A percentile compares a stretch with the other conserved stretches of the same genome.
phyloP scores from a whole-genome alignment of 2,329 filamentous ascomycete genomes.

The Calonectria pauciramosa region DNA sequence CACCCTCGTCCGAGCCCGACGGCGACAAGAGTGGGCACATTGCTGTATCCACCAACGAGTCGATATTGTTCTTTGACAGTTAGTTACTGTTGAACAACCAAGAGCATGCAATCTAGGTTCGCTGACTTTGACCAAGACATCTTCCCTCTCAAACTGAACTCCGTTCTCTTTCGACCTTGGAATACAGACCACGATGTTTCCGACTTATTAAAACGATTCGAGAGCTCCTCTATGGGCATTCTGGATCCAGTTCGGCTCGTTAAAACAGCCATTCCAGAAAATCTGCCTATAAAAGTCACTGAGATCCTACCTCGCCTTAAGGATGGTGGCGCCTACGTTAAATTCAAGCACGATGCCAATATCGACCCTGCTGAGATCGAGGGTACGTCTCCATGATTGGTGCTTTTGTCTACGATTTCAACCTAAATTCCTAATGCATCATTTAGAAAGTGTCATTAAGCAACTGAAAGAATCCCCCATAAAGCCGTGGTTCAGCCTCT shows the following conservation, averaged over 20 bases:
- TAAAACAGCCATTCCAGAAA: conserved; percentile 73
- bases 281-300: conserved; percentile 77
- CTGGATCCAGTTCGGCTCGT: conserved; percentile 68
- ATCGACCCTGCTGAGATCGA: conserved; percentile 59
- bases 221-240: conserved; percentile 63
- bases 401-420: background rate
- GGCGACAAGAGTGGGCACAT: conserved; percentile 86
- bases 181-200: conserved; percentile 63
- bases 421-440: conserved; percentile 3
- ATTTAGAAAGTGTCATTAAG: conserved; percentile 66
- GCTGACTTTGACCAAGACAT: conserved; percentile 69
- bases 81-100: conserved; percentile 47
- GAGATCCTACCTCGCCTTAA: conserved; percentile 88
- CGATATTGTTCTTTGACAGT: conserved; percentile 93
- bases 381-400: conserved; percentile 42
- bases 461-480: conserved; percentile 79
- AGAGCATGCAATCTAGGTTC: background rate
- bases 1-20: conserved; percentile 49
- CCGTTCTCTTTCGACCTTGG: conserved; percentile 62
- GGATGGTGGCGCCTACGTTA: conserved; percentile 94
- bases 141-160: conserved; percentile 81
- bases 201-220: conserved; percentile 65
- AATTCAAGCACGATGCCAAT: conserved; percentile 72
- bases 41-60: conserved; percentile 79
- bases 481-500: conserved; percentile 91